Evolutionary conservation across 1,284 basidiomycete species (phyloP).

Genomic region (Boletus smithii): DNA sequence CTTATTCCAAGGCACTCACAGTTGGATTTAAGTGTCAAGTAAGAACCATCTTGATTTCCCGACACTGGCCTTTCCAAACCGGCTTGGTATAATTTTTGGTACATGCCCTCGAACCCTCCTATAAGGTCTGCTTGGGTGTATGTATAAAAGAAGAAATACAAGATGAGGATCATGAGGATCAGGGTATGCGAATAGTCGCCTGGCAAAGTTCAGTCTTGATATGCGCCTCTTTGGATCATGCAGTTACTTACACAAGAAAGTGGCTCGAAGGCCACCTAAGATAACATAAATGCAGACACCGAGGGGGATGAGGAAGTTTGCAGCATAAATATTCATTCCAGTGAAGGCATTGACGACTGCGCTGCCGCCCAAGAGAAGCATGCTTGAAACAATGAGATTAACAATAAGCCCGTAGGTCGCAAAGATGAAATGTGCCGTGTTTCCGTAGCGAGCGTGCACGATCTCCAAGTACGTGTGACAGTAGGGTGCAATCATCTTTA

Average conservation of each 20-base stretch:
- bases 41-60: slow-evolving; percentile 39
- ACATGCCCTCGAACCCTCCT: slow-evolving; percentile 32
- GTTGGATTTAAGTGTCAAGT: slow-evolving; percentile 38
- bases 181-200: slow-evolving; percentile 36
- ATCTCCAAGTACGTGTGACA: slow-evolving; percentile 67
- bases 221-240: neutral
- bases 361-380: slow-evolving; percentile 59
- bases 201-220: slow-evolving; percentile 4
- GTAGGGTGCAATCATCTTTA: slow-evolving; percentile 57
- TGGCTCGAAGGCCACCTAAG: slow-evolving; percentile 48
- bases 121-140: slow-evolving; percentile 31
- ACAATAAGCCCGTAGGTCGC: slow-evolving; percentile 48
- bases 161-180: slow-evolving; percentile 34
- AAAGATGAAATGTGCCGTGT: slow-evolving; percentile 16
- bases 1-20: slow-evolving; percentile 8
- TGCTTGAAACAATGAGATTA: slow-evolving; percentile 61
- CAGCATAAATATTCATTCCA: slow-evolving; percentile 54
- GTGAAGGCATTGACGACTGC: slow-evolving; percentile 59
- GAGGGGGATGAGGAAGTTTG: slow-evolving; percentile 62
- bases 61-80: slow-evolving; percentile 30
- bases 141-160: slow-evolving; percentile 31
- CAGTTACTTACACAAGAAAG: slow-evolving; percentile 39
- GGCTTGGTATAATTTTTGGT: slow-evolving; percentile 32
- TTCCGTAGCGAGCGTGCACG: slow-evolving; percentile 64
- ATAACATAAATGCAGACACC: slow-evolving; percentile 58